phyloP scores from a whole-genome alignment of 73 alveolate species.

The Urostyla sp. region DNA sequence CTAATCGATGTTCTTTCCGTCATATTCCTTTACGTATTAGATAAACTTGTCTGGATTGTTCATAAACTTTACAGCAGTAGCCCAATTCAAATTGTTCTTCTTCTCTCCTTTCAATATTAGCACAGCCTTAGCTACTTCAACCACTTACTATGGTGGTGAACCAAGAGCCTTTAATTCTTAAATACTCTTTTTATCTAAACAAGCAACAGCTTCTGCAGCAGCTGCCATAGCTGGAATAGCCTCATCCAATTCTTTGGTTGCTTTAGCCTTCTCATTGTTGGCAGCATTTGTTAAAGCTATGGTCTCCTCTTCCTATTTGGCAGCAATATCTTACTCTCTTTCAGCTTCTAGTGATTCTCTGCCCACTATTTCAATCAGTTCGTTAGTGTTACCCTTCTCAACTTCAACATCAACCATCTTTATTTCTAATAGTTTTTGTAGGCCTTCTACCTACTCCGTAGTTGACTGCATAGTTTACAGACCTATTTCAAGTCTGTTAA shows the following conservation, averaged over 20 bases:
- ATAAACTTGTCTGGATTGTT: conserved; percentile 93
- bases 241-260: conserved; percentile 83
- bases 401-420: conserved; percentile 99
- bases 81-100: conserved; percentile 94
- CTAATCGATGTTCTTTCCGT: conserved; percentile 91
- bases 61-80: conserved; percentile 94
- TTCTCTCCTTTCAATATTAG: conserved; percentile 88
- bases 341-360: conserved; percentile 98
- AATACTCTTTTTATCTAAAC: conserved; percentile 87
- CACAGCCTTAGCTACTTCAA: conserved; percentile 84
- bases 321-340: conserved; percentile 94
- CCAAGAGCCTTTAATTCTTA: conserved; percentile 95
- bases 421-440: conserved; percentile 95
- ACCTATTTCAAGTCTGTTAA: conserved; percentile 97
- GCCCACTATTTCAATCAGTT: conserved; percentile 97
- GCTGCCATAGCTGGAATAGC: conserved; percentile 96
- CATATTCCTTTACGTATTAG: conserved; percentile 86
- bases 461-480: conserved; percentile 94
- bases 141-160: conserved; percentile 90
- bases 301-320: conserved; percentile 97
- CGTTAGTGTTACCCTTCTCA: conserved; percentile 95
- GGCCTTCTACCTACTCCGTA: conserved; percentile 96
- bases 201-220: conserved; percentile 96
- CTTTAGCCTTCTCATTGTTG: conserved; percentile 90
- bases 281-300: conserved; percentile 91